Evolutionary conservation across 1,139 yeast species (phyloP).

Genomic region (Pneumocystis carinii): DNA sequence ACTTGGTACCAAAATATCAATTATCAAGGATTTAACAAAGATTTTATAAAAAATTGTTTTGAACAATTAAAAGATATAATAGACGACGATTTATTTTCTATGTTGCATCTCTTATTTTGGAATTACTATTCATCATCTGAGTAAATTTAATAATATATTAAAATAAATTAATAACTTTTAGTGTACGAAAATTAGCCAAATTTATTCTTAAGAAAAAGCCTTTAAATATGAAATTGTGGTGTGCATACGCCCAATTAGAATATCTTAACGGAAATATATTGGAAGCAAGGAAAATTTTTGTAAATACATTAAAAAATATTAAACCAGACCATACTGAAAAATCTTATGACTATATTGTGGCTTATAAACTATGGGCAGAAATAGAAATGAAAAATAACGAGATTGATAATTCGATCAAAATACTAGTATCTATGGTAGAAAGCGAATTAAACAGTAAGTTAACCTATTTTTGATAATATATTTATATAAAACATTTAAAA

Average conservation of each 20-base stretch:
- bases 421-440: not conserved
- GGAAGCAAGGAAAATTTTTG: not conserved
- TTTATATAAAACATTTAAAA: not conserved
- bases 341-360: not conserved
- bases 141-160: not conserved
- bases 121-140: not conserved
- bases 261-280: not conserved
- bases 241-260: not conserved
- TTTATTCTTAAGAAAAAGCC: not conserved
- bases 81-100: not conserved
- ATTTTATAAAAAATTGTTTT: not conserved
- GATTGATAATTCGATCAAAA: not conserved
- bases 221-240: not conserved
- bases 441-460: not conserved
- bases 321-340: not conserved
- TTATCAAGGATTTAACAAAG: not conserved
- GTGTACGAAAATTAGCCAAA: not conserved
- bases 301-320: not conserved
- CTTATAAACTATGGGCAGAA: conserved; percentile 1
- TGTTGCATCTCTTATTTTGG: not conserved
- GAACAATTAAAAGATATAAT: not conserved
- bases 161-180: not conserved
- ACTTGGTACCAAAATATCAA: not conserved
- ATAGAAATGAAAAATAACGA: not conserved
- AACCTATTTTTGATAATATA: not conserved